phyloP scores from a whole-genome alignment of 768 basidiomycete genomes.

The Panaeolus cyanescens region DNA sequence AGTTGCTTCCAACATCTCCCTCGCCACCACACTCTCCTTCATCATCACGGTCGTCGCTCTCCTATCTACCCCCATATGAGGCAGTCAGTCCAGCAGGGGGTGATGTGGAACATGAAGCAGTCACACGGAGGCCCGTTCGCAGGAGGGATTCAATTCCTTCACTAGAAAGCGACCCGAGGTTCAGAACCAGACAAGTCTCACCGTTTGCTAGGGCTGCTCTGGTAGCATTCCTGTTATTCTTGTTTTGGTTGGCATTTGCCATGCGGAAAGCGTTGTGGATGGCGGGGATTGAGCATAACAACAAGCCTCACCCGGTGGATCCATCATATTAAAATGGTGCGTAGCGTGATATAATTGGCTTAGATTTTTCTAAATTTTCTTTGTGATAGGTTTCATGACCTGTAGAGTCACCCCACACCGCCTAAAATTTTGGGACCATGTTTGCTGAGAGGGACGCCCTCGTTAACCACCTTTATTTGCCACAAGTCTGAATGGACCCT shows the following conservation, averaged over 20 bases:
- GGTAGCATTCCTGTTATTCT: slow-evolving; percentile 38
- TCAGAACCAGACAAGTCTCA: slow-evolving; percentile 51
- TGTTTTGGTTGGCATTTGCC: slow-evolving; percentile 41
- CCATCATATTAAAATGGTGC: slow-evolving; percentile 15
- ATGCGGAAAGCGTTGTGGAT: slow-evolving; percentile 28
- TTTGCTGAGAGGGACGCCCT: too few species aligned
- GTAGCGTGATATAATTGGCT: background rate
- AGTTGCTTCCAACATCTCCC: slow-evolving; percentile 14
- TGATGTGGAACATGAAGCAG: slow-evolving; percentile 20
- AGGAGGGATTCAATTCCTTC: slow-evolving; percentile 18
- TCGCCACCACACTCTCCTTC: slow-evolving; percentile 3
- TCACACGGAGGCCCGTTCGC: slow-evolving; percentile 11
- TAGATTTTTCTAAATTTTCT: too few species aligned
- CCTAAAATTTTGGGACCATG: too few species aligned
- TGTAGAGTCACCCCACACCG: too few species aligned
- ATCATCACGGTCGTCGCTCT: slow-evolving; percentile 16
- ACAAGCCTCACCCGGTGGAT: slow-evolving; percentile 15
- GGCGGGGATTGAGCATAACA: slow-evolving; percentile 19
- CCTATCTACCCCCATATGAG: slow-evolving; percentile 19
- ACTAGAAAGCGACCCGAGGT: slow-evolving; percentile 42
- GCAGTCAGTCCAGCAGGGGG: slow-evolving; percentile 6
- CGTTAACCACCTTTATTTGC: background rate
- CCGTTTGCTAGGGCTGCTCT: slow-evolving; percentile 52
- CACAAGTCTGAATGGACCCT: background rate
- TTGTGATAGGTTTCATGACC: too few species aligned